phyloP scores from a whole-genome alignment of 306 rosid genomes.

The Corylus americana region DNA sequence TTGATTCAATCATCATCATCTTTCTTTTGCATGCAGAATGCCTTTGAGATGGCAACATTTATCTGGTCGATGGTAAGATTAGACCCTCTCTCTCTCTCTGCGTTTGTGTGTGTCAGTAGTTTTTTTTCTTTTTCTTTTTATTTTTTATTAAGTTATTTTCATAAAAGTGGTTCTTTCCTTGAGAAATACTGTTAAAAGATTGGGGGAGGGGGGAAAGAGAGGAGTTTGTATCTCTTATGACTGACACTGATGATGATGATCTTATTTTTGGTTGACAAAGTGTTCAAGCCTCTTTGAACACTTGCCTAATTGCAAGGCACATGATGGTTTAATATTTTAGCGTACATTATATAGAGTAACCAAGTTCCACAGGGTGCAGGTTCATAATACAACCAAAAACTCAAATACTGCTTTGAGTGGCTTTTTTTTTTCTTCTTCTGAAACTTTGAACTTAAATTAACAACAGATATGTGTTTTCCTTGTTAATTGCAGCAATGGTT shows the following conservation, averaged over 20 bases:
- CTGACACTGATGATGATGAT: neutral
- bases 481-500: neutral
- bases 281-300: neutral
- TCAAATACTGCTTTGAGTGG: neutral
- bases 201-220: neutral
- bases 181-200: neutral
- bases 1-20: constrained; percentile 23
- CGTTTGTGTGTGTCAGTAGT: neutral
- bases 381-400: neutral
- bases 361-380: neutral
- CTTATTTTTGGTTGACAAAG: neutral
- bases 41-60: constrained; percentile 95
- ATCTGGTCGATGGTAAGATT: constrained; percentile 89
- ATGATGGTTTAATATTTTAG: neutral
- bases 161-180: neutral
- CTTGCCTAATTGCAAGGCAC: neutral
- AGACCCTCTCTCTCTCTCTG: neutral
- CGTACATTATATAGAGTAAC: neutral
- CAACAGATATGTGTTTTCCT: neutral
- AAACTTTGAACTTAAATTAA: neutral
- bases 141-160: neutral
- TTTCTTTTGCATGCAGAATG: constrained; percentile 60
- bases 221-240: neutral
- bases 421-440: neutral
- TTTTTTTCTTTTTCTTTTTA: no score